phyloP scores from a whole-genome alignment of 2,329 filamentous ascomycete species.

The Talaromyces sp. region DNA sequence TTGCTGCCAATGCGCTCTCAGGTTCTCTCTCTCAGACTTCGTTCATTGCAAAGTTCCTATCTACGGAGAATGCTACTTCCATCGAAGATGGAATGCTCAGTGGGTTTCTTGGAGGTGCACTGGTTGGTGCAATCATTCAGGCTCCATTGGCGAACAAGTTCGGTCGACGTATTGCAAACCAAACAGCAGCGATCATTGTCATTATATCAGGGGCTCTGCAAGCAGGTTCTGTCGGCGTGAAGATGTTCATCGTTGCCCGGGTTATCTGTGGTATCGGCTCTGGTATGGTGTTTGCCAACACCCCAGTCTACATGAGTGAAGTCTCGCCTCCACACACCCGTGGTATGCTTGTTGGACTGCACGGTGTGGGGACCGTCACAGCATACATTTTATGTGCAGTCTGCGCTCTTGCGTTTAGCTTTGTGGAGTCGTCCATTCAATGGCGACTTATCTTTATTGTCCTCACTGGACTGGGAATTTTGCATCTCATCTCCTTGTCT shows the following conservation, averaged over 20 bases:
- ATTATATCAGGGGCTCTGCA: conserved; percentile 29
- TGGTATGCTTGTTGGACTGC: conserved; percentile 30
- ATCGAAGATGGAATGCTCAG: neutral
- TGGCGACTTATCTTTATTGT: neutral
- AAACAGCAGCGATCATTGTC: neutral
- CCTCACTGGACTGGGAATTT: neutral
- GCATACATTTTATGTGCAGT: neutral
- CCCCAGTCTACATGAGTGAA: conserved; percentile 43
- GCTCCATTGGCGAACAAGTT: neutral
- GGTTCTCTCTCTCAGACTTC: neutral
- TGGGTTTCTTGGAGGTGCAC: neutral
- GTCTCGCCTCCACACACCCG: conserved; percentile 39
- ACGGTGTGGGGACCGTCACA: neutral
- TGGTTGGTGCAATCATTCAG: neutral
- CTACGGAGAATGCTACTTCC: neutral
- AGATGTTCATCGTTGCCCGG: conserved; percentile 49
- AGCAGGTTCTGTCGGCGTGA: conserved; percentile 36
- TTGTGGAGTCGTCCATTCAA: neutral
- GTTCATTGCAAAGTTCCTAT: neutral
- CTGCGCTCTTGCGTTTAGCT: neutral
- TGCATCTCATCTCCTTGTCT: neutral
- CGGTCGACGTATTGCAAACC: neutral
- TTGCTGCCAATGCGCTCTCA: neutral
- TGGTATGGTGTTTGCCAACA: conserved; percentile 32
- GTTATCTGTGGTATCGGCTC: conserved; percentile 52